Conservation (phyloP, 176 grass and related monocot genomes). For the Guadua angustifolia region DNA sequence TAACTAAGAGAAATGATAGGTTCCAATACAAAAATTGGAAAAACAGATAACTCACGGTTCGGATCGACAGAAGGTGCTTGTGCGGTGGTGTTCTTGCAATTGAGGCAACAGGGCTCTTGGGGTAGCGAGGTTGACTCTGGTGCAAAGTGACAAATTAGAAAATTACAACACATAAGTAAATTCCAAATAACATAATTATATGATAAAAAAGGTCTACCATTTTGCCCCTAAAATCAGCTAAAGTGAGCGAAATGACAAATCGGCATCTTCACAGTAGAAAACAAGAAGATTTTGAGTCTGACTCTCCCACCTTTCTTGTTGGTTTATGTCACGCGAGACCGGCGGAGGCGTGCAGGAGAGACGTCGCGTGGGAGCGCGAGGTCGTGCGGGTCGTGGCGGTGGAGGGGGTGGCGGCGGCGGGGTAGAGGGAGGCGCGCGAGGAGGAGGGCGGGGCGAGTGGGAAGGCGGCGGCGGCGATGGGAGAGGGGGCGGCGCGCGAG, state of each 20-base stretch:
- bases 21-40: conserved; percentile 16
- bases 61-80: conserved; percentile 55
- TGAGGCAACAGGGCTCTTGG: conserved; percentile 44
- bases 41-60: conserved; percentile 57
- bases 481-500: no score
- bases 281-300: background rate
- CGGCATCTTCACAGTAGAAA: background rate
- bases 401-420: no score
- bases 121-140: conserved; percentile 48
- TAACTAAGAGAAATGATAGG: conserved; percentile 22
- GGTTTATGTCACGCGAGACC: background rate
- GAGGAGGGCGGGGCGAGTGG: no score
- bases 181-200: background rate
- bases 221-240: background rate
- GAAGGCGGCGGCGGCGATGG: no score
- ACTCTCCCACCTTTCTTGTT: background rate
- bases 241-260: background rate
- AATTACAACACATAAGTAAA: background rate
- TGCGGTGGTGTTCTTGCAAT: conserved; percentile 53
- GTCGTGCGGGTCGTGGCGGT: no score
- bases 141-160: conserved; percentile 8
- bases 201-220: background rate
- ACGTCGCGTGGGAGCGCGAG: no score
- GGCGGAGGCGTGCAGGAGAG: no score
- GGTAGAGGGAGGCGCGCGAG: no score